phyloP scores from a whole-genome alignment of 1,139 yeast species.

The Candida sojae region DNA sequence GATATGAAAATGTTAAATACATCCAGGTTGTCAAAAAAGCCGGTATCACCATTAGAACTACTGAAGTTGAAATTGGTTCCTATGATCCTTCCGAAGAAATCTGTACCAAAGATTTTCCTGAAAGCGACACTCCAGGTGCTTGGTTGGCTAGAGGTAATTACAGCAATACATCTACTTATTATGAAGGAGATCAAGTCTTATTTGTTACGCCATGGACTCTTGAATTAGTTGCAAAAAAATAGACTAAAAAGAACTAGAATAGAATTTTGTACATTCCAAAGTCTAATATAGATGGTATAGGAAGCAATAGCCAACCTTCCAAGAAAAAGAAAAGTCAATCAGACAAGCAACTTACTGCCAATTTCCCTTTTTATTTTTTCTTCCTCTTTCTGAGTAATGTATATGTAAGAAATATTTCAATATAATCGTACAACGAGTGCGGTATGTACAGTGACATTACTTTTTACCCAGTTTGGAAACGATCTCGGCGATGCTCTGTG shows the following conservation, averaged over 20 bases:
- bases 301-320: too few relatives aligned
- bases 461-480: too few relatives aligned
- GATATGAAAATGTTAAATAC: constrained; percentile 35
- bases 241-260: background rate
- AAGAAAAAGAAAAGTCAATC: too few relatives aligned
- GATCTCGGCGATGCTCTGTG: too few relatives aligned
- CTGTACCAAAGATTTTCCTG: constrained; percentile 31
- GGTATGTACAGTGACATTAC: too few relatives aligned
- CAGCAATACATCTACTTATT: constrained; percentile 37
- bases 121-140: constrained; percentile 45
- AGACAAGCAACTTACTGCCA: too few relatives aligned
- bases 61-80: constrained; percentile 33
- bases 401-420: too few relatives aligned
- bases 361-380: too few relatives aligned
- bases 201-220: constrained; percentile 34
- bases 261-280: too few relatives aligned
- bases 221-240: constrained; percentile 10
- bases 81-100: constrained; percentile 33
- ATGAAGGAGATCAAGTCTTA: constrained; percentile 32
- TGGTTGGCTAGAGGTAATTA: constrained; percentile 40
- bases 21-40: constrained; percentile 41
- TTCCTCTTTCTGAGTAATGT: too few relatives aligned
- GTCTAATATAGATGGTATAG: too few relatives aligned
- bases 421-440: too few relatives aligned
- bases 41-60: constrained; percentile 36